Base-by-base conservation (phyloP, 176 grass and related monocot species). In the Triticum turgidum region DNA sequence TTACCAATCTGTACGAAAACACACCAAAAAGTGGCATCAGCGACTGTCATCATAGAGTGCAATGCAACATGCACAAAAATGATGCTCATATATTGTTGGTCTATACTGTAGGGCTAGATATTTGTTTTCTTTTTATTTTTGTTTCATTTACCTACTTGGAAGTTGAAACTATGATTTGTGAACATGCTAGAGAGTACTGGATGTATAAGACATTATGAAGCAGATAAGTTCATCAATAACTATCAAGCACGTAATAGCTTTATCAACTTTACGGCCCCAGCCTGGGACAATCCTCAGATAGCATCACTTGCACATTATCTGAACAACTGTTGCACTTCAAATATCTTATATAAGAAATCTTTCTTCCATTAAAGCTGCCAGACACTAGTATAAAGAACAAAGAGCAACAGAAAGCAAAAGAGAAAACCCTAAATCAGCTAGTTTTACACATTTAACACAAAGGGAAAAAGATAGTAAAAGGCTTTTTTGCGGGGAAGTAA, bases 1-100 rank as follows among this genome's bases (percentile, higher is more conserved):
- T 98, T 98, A 42, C 97, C 97, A 69, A 89, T 83, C 94, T 96
- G 89, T 21, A 89, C 10, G 17, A 65, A 66, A 78, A 6, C 7
- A 81, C 3, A 87, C 0, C 67, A 88, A 67, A 87, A 66, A 65
- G 8, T 0, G 4, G 47, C 73, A 77, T 87, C 34, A 87, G 76
- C 14, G 2, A 80, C 14, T 68, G 11, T 65, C 18, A 47, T 15
- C 39, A 76, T 22, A 58, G 38, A 33, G 38, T 59, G 79, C 3
- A 61, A 74, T 74, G 29, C 5, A 32, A 41, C 45, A 47, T 38
- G 75, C 14, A 37, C 39, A 86, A 41, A 51, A 44, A 69, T 6
- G 7, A n/a, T 85, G 73, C 29, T 25, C 65, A 65, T 75, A 17
- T 51, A 30, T 30, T 49, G 41, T 75, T 75, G 0, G 72, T 18